phyloP scores from a whole-genome alignment of 2,329 filamentous ascomycete genomes.

The Trichophyton simii region DNA sequence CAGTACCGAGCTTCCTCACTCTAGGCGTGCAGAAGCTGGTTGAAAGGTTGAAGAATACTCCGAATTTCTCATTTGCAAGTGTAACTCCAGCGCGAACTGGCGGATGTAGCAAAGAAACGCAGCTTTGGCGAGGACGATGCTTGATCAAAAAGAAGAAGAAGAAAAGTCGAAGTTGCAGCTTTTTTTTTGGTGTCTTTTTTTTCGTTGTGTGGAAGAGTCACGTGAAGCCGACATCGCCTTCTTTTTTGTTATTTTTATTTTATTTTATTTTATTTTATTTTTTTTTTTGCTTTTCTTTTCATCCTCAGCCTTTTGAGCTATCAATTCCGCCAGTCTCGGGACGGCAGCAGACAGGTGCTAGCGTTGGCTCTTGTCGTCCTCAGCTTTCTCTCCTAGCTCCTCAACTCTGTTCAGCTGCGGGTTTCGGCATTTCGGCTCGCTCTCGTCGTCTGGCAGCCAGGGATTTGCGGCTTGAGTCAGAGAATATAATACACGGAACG shows the following conservation, averaged over 20 bases:
- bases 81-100: constrained; percentile 34
- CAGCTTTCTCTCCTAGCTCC: neutral
- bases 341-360: neutral
- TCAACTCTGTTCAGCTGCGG: neutral
- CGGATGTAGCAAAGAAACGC: constrained; percentile 89
- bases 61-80: constrained; percentile 92
- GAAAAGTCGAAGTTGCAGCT: constrained; percentile 9
- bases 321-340: neutral
- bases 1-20: constrained; percentile 41
- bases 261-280: no score
- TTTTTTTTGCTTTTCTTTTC: no score
- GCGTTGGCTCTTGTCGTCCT: neutral
- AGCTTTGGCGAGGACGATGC: constrained; percentile 80
- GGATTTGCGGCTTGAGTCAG: neutral
- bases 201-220: constrained; percentile 3
- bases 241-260: no score
- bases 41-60: constrained; percentile 69
- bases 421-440: neutral
- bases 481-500: neutral
- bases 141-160: constrained; percentile 36
- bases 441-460: neutral
- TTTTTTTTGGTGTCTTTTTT: constrained; percentile 6
- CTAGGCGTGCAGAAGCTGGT: constrained; percentile 22
- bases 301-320: no score
- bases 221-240: neutral